Percentiles rank a stretch among this genome's conserved stretches.
phyloP scores from a whole-genome alignment of 805 yeast species.

The Starmerella bacillaris region DNA sequence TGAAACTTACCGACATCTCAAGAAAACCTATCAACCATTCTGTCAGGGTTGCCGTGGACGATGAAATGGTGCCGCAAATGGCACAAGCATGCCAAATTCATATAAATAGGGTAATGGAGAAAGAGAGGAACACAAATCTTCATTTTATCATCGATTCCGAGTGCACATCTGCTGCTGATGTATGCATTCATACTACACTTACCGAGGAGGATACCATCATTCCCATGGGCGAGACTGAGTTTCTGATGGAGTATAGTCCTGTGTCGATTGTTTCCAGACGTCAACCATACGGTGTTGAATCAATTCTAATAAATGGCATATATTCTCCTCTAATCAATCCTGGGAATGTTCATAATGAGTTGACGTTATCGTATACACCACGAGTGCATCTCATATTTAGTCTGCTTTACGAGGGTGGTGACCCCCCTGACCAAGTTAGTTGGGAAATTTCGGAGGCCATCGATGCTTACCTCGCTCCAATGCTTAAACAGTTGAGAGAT shows the following conservation, averaged over 20 bases:
- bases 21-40: constrained; percentile 14
- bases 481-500: constrained; percentile 33
- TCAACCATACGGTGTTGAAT: not conserved
- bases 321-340: not conserved
- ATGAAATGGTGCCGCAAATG: constrained; percentile 44
- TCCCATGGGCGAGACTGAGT: constrained; percentile 28
- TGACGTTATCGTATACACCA: constrained; percentile 37
- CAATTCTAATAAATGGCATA: not conserved
- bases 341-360: constrained; percentile 5
- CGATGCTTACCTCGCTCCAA: constrained; percentile 33
- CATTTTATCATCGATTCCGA: constrained; percentile 11
- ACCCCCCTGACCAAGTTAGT: constrained; percentile 36
- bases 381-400: constrained; percentile 60
- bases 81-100: constrained; percentile 32
- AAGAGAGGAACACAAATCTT: constrained; percentile 20
- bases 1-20: constrained; percentile 18
- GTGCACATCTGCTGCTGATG: constrained; percentile 20
- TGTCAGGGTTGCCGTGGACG: constrained; percentile 21
- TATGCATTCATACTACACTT: constrained; percentile 25
- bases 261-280: constrained; percentile 23
- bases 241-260: constrained; percentile 27
- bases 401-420: constrained; percentile 41
- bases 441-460: constrained; percentile 58
- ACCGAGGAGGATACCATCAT: constrained; percentile 30
- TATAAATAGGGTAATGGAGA: constrained; percentile 30